These are phyloP conservation scores for Powellomyces hirtus DNA, from an alignment of 192 early-diverging fungal genomes.

Conservation along the genomic window DNA sequence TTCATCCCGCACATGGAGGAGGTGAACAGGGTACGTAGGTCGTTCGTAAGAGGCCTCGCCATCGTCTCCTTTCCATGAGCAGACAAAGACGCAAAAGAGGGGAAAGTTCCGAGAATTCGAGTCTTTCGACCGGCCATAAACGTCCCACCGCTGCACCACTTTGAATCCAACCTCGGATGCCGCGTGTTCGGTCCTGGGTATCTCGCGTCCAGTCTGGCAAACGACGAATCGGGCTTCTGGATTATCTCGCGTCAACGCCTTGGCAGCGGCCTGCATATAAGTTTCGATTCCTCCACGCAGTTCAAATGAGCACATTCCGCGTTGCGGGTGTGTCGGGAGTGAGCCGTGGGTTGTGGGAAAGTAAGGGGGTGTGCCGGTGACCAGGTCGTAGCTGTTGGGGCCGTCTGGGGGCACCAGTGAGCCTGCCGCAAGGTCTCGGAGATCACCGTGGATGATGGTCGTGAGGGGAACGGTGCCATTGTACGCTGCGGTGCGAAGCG, in stretches of 20 bases:
- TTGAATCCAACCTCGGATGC: slow-evolving; percentile 12
- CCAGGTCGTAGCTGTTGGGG: slow-evolving; percentile 23
- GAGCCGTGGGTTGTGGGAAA: slow-evolving; percentile 31
- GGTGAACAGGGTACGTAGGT: no score
- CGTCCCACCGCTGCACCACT: slow-evolving; percentile 28
- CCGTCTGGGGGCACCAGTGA: not conserved
- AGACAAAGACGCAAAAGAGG: slow-evolving; percentile 39
- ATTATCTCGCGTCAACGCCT: not conserved
- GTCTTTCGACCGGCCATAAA: slow-evolving; percentile 21
- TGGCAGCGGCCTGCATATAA: slow-evolving; percentile 23
- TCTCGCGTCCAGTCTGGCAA: slow-evolving; percentile 32
- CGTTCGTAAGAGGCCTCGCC: not conserved
- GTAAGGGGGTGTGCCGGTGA: slow-evolving; percentile 47
- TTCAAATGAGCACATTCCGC: slow-evolving; percentile 46
- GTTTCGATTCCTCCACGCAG: slow-evolving; percentile 38
- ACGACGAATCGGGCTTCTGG: slow-evolving; percentile 33
- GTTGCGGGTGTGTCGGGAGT: slow-evolving; percentile 24
- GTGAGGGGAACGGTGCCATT: slow-evolving; percentile 15
- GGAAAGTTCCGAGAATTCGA: not conserved
- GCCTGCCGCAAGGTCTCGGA: slow-evolving; percentile 18
- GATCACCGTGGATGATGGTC: slow-evolving; percentile 28
- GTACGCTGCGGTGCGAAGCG: slow-evolving; percentile 22
- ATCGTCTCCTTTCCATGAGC: not conserved
- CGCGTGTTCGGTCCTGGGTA: slow-evolving; percentile 19
- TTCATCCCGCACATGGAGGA: slow-evolving; percentile 7